A percentile compares a stretch with the other conserved stretches of the same genome.
These are phyloP conservation scores for Coniochaeta hoffmannii DNA, from an alignment of 2,329 filamentous ascomycete genomes.

Conservation along the genomic window DNA sequence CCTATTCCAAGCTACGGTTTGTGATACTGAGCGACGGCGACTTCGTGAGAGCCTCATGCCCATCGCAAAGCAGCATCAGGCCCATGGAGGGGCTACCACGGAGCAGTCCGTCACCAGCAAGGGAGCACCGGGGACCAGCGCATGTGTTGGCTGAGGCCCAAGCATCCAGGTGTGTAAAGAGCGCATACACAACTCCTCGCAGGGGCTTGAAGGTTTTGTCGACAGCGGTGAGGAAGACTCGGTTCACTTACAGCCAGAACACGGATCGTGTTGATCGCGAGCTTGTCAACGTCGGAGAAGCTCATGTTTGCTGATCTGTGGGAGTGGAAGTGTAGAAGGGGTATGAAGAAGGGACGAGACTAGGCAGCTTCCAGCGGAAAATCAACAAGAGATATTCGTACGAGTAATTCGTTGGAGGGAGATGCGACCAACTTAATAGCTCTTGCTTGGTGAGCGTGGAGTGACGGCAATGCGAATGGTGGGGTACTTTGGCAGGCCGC, in stretches of 20 bases:
- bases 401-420: not conserved
- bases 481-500: slow-evolving; percentile 15
- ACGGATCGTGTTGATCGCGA: slow-evolving; percentile 98
- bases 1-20: not conserved
- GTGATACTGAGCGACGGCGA: not conserved
- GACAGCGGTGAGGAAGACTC: slow-evolving; percentile 12
- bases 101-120: not conserved
- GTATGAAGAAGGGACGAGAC: slow-evolving; percentile 2
- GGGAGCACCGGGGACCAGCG: not conserved
- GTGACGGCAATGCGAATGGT: slow-evolving; percentile 4
- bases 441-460: slow-evolving; percentile 6
- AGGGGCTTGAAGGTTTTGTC: too few species aligned
- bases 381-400: not conserved
- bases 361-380: not conserved
- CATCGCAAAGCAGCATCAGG: slow-evolving; percentile 13
- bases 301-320: slow-evolving; percentile 58
- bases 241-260: slow-evolving; percentile 74
- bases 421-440: not conserved
- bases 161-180: not conserved
- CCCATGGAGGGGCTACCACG: slow-evolving; percentile 7
- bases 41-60: slow-evolving; percentile 10
- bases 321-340: slow-evolving; percentile 7
- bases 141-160: not conserved
- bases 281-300: slow-evolving; percentile 79
- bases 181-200: not conserved